Base-by-base conservation (phyloP, 1,139 yeast genomes). In the Blastobotrys malaysiensis region DNA sequence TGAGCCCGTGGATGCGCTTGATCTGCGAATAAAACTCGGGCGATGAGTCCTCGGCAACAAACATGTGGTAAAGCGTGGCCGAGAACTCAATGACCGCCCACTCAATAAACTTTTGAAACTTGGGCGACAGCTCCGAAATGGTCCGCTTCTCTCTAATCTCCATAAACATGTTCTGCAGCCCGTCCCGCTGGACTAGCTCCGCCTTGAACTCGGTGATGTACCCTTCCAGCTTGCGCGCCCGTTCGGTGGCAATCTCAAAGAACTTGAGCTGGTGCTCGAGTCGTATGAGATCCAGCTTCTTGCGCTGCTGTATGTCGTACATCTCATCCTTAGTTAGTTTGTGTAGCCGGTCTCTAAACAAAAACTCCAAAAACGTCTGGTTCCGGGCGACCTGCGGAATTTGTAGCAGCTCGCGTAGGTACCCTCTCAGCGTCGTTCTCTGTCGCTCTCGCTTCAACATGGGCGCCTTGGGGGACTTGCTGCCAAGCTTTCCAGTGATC, bases 31-130 rank as follows among this genome's bases (percentile, higher is more conserved):
- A 81, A 64, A 87, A 73, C 61, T 87, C 96, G 57, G 83, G 80
- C 0, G 96, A 83, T 59, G 82, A 81, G 67, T 91, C 97, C 55
- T 82, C 86, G 0, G 93, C 91, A 45, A 91, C 73, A 63, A 90
- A 85, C 48, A 86, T 64, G 61, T 88, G 90, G 68, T 88, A 89
- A 3, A 90, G 71, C 0, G 96, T 85, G 0, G 96, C 88, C 0
- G 97, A 88, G 20, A 88, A 72, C 65, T 90, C 95, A 20, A 90
- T 79, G 56, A 88, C 82, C 59, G 86, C 80, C 89, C 96, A 86
- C 59, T 88, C 88, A 46, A 88, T 76, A 59, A 90, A 86, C 48
- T 87, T 80, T 59, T 76, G 76, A 52, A 90, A 73, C 50, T 86
- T 75, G 1, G 87, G 85, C 2, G 93, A 81, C 53, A 89, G 73